Conservation (phyloP, 371 early-diverging fungal genomes). For the Rhizopus arrhizus region DNA sequence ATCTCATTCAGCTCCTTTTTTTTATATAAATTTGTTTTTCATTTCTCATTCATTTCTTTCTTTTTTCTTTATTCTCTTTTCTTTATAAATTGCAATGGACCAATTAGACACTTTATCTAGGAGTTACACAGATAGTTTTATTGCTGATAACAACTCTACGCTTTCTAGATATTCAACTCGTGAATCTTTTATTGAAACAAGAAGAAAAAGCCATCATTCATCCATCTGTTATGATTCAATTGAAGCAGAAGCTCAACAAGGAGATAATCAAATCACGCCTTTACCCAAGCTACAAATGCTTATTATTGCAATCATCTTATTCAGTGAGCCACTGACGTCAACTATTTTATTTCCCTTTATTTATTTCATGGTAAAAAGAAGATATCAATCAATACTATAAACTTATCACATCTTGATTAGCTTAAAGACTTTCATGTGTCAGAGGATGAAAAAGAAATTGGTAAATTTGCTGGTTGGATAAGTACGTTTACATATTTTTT, state of each 20-base stretch:
- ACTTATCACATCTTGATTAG: constrained; percentile 23
- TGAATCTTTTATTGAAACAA: not conserved
- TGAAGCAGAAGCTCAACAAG: not conserved
- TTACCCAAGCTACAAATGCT: constrained; percentile 43
- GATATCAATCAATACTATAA: not conserved
- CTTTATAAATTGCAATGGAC: constrained; percentile 4
- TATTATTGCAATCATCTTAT: constrained; percentile 61
- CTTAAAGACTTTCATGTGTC: constrained; percentile 63
- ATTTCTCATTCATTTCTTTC: not conserved
- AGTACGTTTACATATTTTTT: constrained; percentile 28
- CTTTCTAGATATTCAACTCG: not conserved
- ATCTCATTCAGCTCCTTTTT: not conserved
- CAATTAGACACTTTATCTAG: constrained; percentile 26
- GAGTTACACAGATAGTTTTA: constrained; percentile 41
- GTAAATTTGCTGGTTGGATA: constrained; percentile 70
- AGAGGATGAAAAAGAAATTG: constrained; percentile 65
- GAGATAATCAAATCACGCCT: constrained; percentile 14
- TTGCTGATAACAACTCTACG: constrained; percentile 3
- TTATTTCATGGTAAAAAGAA: constrained; percentile 56
- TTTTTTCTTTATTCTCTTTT: constrained; percentile 7
- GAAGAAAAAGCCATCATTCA: constrained; percentile 1
- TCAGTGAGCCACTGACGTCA: constrained; percentile 67
- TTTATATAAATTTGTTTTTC: not conserved
- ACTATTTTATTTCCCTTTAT: constrained; percentile 72
- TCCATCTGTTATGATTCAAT: constrained; percentile 5